Evolutionary conservation across 805 yeast genomes (phyloP).

Genomic region (Yamadazyma ubonensis): DNA sequence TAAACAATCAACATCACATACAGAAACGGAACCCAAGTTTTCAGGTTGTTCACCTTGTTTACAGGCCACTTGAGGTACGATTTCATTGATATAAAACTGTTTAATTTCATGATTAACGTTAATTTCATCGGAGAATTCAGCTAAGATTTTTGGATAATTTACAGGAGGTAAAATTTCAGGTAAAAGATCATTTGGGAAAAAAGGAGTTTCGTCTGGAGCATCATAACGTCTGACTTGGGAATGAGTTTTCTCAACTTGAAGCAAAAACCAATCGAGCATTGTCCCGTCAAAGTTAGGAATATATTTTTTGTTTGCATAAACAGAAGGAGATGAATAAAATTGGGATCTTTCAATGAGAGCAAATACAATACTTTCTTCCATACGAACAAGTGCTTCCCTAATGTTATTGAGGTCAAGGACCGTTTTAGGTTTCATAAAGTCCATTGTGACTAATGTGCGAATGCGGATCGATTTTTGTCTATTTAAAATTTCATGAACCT

Average conservation of each 20-base stretch:
- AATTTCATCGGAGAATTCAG: conserved; percentile 69
- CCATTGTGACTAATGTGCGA: no score
- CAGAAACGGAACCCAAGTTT: conserved; percentile 83
- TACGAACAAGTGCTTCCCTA: conserved; percentile 77
- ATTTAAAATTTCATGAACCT: no score
- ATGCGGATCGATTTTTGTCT: no score
- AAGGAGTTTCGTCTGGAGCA: conserved; percentile 93
- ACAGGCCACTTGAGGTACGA: conserved; percentile 73
- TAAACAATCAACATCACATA: conserved; percentile 80
- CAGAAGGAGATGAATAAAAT: conserved; percentile 70
- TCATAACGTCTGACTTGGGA: conserved; percentile 85
- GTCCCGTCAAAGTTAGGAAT: conserved; percentile 75
- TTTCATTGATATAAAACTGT: conserved; percentile 63
- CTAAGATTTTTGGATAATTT: conserved; percentile 75
- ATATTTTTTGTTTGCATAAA: conserved; percentile 59
- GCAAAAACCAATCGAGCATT: conserved; percentile 81
- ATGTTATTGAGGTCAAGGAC: conserved; percentile 81
- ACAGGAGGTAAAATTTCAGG: conserved; percentile 79
- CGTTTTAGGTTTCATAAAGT: conserved; percentile 78
- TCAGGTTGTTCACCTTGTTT: conserved; percentile 72
- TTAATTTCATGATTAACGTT: conserved; percentile 73
- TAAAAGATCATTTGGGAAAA: conserved; percentile 66
- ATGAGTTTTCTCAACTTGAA: conserved; percentile 63
- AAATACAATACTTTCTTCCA: conserved; percentile 96
- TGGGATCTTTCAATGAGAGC: conserved; percentile 91